These are phyloP conservation scores for Phaeosphaeria sp. DNA, from an alignment of 2,329 filamentous ascomycete genomes.

Conservation along the genomic window DNA sequence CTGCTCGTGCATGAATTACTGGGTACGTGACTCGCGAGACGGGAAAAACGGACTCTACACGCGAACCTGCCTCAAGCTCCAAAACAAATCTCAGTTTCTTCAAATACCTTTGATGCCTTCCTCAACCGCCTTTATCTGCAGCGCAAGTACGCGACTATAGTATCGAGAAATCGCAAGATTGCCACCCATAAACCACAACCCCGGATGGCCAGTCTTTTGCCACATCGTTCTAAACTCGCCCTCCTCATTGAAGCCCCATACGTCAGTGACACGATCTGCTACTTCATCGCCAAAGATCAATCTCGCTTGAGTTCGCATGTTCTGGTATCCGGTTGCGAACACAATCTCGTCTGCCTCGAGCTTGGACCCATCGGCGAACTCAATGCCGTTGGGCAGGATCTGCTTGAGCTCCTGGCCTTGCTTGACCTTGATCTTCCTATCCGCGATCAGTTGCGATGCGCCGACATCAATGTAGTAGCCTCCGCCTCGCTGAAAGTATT, in stretches of 20 bases:
- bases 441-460: conserved; percentile 50
- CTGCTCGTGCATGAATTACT: background rate
- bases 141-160: conserved; percentile 53
- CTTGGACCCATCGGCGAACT: conserved; percentile 53
- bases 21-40: background rate
- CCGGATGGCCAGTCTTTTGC: conserved; percentile 42
- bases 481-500: conserved; percentile 53
- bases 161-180: conserved; percentile 56
- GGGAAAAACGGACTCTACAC: background rate
- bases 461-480: conserved; percentile 60
- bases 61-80: background rate
- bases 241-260: conserved; percentile 55
- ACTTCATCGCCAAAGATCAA: conserved; percentile 52
- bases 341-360: conserved; percentile 56
- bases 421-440: conserved; percentile 56
- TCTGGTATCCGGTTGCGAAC: conserved; percentile 56
- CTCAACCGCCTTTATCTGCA: conserved; percentile 55
- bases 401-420: conserved; percentile 44
- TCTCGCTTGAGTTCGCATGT: conserved; percentile 50
- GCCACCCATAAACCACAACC: conserved; percentile 56
- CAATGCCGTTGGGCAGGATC: conserved; percentile 50
- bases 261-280: conserved; percentile 52
- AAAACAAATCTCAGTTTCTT: background rate
- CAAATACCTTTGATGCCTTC: conserved; percentile 24
- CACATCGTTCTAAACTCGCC: conserved; percentile 56